A percentile compares a stretch with the other conserved stretches of the same genome.
Evolutionary conservation across 2,329 filamentous ascomycete genomes (phyloP).

Genomic region (Xylaria sp.): DNA sequence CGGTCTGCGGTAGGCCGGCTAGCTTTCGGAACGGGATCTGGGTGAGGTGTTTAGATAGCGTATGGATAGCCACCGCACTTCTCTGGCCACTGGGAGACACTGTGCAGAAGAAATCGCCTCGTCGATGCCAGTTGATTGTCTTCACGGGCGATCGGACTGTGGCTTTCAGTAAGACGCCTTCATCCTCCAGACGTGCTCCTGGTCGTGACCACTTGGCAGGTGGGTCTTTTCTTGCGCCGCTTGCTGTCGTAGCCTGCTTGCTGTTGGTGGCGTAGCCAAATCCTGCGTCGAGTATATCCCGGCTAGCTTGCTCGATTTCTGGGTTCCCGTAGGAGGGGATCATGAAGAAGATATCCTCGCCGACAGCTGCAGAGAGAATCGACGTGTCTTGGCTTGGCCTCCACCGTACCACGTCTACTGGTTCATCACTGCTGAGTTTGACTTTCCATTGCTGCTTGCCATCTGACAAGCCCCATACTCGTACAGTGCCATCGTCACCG

Average conservation of each 20-base stretch:
- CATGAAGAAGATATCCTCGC: conserved; percentile 84
- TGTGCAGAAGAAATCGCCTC: conserved; percentile 91
- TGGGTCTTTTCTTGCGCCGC: conserved; percentile 69
- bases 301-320: conserved; percentile 72
- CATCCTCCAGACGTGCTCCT: conserved; percentile 70
- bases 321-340: conserved; percentile 74
- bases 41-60: conserved; percentile 89
- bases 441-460: conserved; percentile 87
- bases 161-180: conserved; percentile 78
- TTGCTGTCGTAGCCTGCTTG: conserved; percentile 55
- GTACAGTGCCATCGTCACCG: conserved; percentile 89
- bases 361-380: conserved; percentile 80
- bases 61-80: conserved; percentile 89
- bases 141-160: conserved; percentile 82
- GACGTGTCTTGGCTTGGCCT: conserved; percentile 79
- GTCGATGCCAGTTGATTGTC: conserved; percentile 88
- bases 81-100: conserved; percentile 80
- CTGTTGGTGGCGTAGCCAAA: conserved; percentile 86
- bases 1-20: conserved; percentile 79
- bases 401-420: conserved; percentile 88
- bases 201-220: conserved; percentile 85
- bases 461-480: conserved; percentile 85
- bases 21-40: conserved; percentile 86
- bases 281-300: conserved; percentile 80
- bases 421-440: conserved; percentile 74